Base-by-base conservation (phyloP, 75 land plant genomes). In the Adiantum capillusveneris region DNA sequence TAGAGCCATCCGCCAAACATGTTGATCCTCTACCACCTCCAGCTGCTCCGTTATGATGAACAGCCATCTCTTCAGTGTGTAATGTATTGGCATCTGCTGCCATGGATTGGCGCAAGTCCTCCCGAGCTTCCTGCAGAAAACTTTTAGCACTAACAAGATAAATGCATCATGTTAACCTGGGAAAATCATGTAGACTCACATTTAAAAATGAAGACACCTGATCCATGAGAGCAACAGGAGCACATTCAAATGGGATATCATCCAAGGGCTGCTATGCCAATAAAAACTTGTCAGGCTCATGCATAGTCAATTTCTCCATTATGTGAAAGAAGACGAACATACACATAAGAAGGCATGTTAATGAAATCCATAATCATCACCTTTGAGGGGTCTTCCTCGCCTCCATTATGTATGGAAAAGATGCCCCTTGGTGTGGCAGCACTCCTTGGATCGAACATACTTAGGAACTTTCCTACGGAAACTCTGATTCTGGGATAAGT, bases 401-500 rank as follows among this genome's bases (percentile, higher is more conserved):
- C 55, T 25, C 81, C 85, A 63, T 65, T 56, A 11, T 52, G 57
- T 34, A 59, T 63, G 48, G 69, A 69, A 57, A 89, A 94, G 29
- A 94, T 67, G 44, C 90, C 98, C 58, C 70, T 49, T 27, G 98
- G 98, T 42, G 87, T 77, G 6, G 77, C 59, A 26, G 85, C 69
- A 0, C 29, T 44, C 22, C 52, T 51, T 13, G 98, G 98, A 63
- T 85, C 82, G 76, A 85, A 88, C 11, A 44, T 60, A 72, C 81
- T 82, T 68, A 94, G 65, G 59, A 79, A 74, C 22, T 78, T 75
- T 45, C 75, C 79, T 80, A 89, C 83, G 34, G 90, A 83, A 6
- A 62, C 36, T 56, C 94, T 75, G 43, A 94, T 61, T 68, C 98
- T 94, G 76, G n/a, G n/a, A n/a, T n/a, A n/a, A n/a, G n/a, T n/a